Base-by-base conservation (phyloP, 441 rosid species). In the Populus tomentosa region DNA sequence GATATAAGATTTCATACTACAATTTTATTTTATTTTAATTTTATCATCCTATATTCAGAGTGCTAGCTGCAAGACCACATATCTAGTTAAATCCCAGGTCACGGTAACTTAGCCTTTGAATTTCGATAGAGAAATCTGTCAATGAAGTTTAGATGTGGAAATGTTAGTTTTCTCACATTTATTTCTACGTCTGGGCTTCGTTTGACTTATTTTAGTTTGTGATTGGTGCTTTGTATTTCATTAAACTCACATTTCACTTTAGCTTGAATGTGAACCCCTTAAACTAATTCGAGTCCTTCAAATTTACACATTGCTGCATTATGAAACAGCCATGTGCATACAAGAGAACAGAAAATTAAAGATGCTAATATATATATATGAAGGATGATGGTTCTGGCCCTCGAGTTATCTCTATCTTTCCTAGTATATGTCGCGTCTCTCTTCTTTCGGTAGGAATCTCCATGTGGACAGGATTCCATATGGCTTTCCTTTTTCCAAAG, bases 401-500 rank as follows among this genome's bases (percentile, higher is more conserved):
- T 42, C 50, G 13, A 42, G 50, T 0, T 42, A 11, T 11, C 50
- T 42, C 50, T 11, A 42, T 42, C 50, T 42, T 42, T 10, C 50
- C 50, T 42, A 42, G 50, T 46, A 13, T 11, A 13, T 13, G 53
- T 50, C 59, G 1, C 59, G 16, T 50, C n/a, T 50, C 30, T 28
- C 59, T 50, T 75, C 21, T 6, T 67, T 69, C 76, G 80, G 64
- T 72, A 24, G 63, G 46, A 78, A 79, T 72, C 83, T 67, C 33
- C 16, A 66, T 21, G 61, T 75, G 66, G 82, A 53, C 64, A 83
- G 83, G 90, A 87, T 82, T 85, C 90, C 84, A 78, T 50, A 76
- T 64, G 73, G 77, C 87, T 81, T 82, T 87, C 80, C 21, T 33
- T 78, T 28, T 28, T 28, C 30, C 71, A 75, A 23, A 5, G 7